These are phyloP conservation scores for Santalum album DNA, from an alignment of 164 flowering plant genomes.

Conservation along the genomic window DNA sequence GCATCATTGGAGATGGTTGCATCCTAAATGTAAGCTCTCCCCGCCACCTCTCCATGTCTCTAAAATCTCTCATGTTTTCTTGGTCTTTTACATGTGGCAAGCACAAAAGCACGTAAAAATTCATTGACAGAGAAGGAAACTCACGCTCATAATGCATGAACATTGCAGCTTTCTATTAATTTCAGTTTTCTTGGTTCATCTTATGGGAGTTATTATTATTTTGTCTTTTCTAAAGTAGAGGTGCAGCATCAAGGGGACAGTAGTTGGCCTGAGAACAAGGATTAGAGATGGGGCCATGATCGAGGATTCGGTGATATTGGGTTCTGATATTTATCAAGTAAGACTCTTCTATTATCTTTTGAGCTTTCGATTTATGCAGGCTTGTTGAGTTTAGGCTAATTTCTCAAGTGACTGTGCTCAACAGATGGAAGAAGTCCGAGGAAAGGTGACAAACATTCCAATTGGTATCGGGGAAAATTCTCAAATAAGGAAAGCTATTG, in stretches of 20 bases:
- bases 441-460: constrained; percentile 26
- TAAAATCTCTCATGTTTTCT: too few species aligned
- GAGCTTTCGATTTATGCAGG: too few species aligned
- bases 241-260: constrained; percentile 61
- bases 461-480: constrained; percentile 67
- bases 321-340: constrained; percentile 53
- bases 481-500: constrained; percentile 55
- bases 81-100: too few species aligned
- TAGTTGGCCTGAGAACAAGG: constrained; percentile 58
- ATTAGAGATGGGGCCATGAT: constrained; percentile 47
- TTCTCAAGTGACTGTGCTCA: constrained; percentile 4
- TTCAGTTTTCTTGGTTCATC: background rate
- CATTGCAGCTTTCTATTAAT: background rate
- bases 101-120: too few species aligned
- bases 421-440: constrained; percentile 22
- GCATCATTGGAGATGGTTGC: constrained; percentile 81
- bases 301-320: constrained; percentile 76
- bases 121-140: background rate
- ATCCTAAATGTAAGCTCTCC: constrained; percentile 45
- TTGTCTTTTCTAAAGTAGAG: constrained; percentile 30
- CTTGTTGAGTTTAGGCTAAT: too few species aligned
- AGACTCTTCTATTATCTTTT: background rate
- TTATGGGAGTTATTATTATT: background rate
- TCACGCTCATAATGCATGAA: background rate
- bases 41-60: background rate